These are phyloP conservation scores for Cladosporium oxysporum DNA, from an alignment of 2,329 filamentous ascomycete species.

Conservation along the genomic window DNA sequence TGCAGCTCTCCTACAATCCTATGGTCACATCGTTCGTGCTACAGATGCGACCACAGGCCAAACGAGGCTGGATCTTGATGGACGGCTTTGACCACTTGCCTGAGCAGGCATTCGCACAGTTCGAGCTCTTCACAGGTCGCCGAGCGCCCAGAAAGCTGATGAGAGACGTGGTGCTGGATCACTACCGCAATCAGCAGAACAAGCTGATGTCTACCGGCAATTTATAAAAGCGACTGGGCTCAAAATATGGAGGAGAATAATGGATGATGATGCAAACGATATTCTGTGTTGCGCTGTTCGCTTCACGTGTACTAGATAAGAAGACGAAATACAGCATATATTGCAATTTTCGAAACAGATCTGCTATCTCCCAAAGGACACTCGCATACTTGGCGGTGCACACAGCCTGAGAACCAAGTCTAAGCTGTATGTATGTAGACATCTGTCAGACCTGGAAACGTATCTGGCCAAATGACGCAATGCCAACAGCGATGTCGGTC, in stretches of 20 bases:
- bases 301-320: background rate
- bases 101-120: conserved; percentile 79
- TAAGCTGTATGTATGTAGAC: background rate
- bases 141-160: conserved; percentile 71
- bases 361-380: background rate
- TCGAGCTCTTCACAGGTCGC: conserved; percentile 76
- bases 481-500: background rate
- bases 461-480: conserved; percentile 8
- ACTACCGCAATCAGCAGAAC: conserved; percentile 26
- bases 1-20: conserved; percentile 64
- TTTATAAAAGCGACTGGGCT: background rate
- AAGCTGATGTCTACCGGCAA: conserved; percentile 7
- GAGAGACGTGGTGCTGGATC: conserved; percentile 61
- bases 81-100: conserved; percentile 75
- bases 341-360: background rate
- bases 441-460: background rate
- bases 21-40: conserved; percentile 69
- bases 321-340: background rate
- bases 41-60: conserved; percentile 63
- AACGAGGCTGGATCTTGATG: conserved; percentile 71
- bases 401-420: background rate
- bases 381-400: background rate
- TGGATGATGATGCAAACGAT: background rate
- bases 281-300: background rate
- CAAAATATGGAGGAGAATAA: background rate